Evolutionary conservation across 441 rosid species (phyloP).

Genomic region (Populus hybrid): DNA sequence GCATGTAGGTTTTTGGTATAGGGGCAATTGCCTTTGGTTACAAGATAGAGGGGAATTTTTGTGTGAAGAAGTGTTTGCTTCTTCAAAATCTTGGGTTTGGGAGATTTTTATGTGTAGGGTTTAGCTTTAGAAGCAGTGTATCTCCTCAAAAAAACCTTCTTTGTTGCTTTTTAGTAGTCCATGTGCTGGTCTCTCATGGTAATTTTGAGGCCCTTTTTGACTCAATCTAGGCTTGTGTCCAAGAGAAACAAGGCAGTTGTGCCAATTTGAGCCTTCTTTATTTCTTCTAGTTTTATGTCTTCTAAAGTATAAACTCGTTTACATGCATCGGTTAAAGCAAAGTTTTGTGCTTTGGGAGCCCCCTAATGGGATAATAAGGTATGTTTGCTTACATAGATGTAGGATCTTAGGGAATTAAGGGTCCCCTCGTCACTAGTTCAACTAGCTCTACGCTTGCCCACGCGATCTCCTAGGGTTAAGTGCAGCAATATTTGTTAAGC

Average conservation of each 20-base stretch:
- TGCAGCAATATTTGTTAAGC: conserved; percentile 21
- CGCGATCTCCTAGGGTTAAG: conserved; percentile 43
- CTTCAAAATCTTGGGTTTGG: conserved; percentile 22
- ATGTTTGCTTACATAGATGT: conserved; percentile 28
- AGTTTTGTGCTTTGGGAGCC: conserved; percentile 15
- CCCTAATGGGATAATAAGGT: background rate
- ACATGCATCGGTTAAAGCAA: conserved; percentile 21
- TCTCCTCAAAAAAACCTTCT: conserved; percentile 32
- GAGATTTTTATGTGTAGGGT: conserved; percentile 1
- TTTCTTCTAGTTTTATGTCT: conserved; percentile 11
- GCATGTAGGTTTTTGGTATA: conserved; percentile 5
- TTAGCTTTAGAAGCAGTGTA: conserved; percentile 20
- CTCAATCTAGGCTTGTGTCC: conserved; percentile 43
- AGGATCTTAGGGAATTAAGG: conserved; percentile 34
- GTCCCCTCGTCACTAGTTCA: conserved; percentile 16
- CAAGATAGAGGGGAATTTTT: conserved; percentile 7
- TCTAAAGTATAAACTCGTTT: conserved; percentile 23
- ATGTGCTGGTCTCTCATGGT: conserved; percentile 28
- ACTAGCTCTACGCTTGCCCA: conserved; percentile 24
- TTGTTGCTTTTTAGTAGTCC: conserved; percentile 38
- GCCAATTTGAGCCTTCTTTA: conserved; percentile 13
- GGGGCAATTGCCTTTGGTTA: background rate
- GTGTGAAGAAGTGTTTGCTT: conserved; percentile 13
- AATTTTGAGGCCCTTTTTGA: conserved; percentile 38
- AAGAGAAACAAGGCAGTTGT: conserved; percentile 31